These are phyloP conservation scores for Atkinsonella hypoxylon DNA, from an alignment of 2,329 filamentous ascomycete species.

Conservation along the genomic window DNA sequence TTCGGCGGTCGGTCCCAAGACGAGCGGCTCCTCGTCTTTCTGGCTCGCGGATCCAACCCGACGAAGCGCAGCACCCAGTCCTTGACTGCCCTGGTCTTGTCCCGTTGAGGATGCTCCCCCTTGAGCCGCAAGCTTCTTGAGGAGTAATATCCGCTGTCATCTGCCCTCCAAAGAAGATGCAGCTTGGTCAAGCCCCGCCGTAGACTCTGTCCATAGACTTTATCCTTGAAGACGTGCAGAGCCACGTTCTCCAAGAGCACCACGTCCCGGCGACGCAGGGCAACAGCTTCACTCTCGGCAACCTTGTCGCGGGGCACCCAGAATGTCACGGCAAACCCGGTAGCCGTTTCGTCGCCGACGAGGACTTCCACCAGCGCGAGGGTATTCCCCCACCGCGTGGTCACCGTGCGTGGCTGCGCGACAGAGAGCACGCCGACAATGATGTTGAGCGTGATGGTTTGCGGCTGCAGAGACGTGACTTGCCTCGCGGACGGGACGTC, in stretches of 20 bases:
- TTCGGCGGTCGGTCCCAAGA: slow-evolving; percentile 29
- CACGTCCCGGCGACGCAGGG: slow-evolving; percentile 59
- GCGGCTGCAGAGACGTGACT: slow-evolving; percentile 56
- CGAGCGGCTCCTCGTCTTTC: slow-evolving; percentile 6
- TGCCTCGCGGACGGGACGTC: slow-evolving; percentile 57
- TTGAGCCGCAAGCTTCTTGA: slow-evolving; percentile 31
- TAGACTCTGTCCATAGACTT: slow-evolving; percentile 77
- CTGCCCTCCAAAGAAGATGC: slow-evolving; percentile 48
- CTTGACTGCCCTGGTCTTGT: slow-evolving; percentile 54
- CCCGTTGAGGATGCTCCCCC: slow-evolving; percentile 33
- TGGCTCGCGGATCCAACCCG: slow-evolving; percentile 20
- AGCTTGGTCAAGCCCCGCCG: slow-evolving; percentile 58
- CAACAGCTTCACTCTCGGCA: slow-evolving; percentile 20
- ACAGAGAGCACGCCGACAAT: slow-evolving; percentile 71
- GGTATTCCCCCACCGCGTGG: slow-evolving; percentile 49
- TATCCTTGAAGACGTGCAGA: slow-evolving; percentile 59
- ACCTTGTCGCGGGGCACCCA: slow-evolving; percentile 50
- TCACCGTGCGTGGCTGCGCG: slow-evolving; percentile 53
- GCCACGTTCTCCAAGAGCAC: slow-evolving; percentile 71
- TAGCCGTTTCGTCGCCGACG: slow-evolving; percentile 74
- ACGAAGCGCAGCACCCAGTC: slow-evolving; percentile 70
- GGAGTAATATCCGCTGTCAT: slow-evolving; percentile 43
- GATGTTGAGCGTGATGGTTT: slow-evolving; percentile 72
- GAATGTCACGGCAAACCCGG: slow-evolving; percentile 72
- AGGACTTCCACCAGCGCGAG: slow-evolving; percentile 64